Evolutionary conservation across 2,329 filamentous ascomycete species (phyloP).

Genomic region (Penicillium olsonii): DNA sequence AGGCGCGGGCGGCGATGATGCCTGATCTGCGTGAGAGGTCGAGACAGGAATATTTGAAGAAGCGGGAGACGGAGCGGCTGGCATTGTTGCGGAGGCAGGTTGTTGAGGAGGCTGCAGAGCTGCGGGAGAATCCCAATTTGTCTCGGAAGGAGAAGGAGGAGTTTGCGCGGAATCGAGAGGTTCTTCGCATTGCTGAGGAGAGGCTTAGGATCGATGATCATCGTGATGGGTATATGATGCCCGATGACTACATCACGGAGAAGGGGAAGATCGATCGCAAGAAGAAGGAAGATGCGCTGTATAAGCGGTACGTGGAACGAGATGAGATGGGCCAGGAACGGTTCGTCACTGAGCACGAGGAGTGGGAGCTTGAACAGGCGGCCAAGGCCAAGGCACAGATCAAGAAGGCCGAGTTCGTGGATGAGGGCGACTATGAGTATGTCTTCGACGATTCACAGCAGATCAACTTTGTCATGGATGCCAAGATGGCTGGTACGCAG

Average conservation of each 20-base stretch:
- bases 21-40: constrained; percentile 80
- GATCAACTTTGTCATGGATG: constrained; percentile 80
- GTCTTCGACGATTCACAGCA: constrained; percentile 88
- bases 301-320: constrained; percentile 84
- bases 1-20: constrained; percentile 69
- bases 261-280: constrained; percentile 85
- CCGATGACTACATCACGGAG: constrained; percentile 92
- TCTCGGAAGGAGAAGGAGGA: constrained; percentile 80
- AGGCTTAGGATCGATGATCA: constrained; percentile 86
- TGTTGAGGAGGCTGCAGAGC: constrained; percentile 79
- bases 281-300: constrained; percentile 85
- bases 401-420: constrained; percentile 69
- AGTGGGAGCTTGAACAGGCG: constrained; percentile 91
- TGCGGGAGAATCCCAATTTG: constrained; percentile 72
- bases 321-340: constrained; percentile 86
- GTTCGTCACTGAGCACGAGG: constrained; percentile 89
- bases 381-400: constrained; percentile 87
- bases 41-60: constrained; percentile 89
- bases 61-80: constrained; percentile 82
- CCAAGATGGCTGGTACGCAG: constrained; percentile 69
- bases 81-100: constrained; percentile 89
- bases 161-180: constrained; percentile 84
- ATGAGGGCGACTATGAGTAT: constrained; percentile 85
- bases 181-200: constrained; percentile 79
- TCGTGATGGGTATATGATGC: constrained; percentile 87